A percentile compares a stretch with the other conserved stretches of the same genome.
phyloP scores from a whole-genome alignment of 2,329 filamentous ascomycete species.

The Calonectria henricotiae region DNA sequence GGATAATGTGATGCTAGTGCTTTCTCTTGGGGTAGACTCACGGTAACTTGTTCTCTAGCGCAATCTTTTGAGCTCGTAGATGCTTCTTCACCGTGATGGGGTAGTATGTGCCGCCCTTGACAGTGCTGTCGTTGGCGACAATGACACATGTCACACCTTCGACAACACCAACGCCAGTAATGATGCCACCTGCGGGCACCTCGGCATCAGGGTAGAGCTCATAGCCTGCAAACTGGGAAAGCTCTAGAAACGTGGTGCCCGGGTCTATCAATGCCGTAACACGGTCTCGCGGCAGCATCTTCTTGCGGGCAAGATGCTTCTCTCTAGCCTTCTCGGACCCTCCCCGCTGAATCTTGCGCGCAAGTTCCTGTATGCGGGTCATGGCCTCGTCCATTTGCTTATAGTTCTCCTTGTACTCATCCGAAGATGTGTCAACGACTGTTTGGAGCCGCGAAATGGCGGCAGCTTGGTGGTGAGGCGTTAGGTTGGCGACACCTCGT shows the following conservation, averaged over 20 bases:
- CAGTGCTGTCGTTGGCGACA: slow-evolving; percentile 95
- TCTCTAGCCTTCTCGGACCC: slow-evolving; percentile 87
- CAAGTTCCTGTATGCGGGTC: slow-evolving; percentile 78
- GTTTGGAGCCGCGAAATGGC: slow-evolving; percentile 87
- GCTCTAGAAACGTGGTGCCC: slow-evolving; percentile 90
- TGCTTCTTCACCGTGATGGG: slow-evolving; percentile 99
- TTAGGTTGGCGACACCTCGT: slow-evolving; percentile 80
- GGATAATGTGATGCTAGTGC: background rate
- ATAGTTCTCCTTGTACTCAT: slow-evolving; percentile 87
- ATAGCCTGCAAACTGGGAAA: slow-evolving; percentile 93
- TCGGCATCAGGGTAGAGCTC: slow-evolving; percentile 90
- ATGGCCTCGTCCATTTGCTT: slow-evolving; percentile 83
- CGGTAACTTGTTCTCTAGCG: slow-evolving; percentile 86
- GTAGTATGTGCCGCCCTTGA: slow-evolving; percentile 98
- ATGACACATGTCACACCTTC: slow-evolving; percentile 94
- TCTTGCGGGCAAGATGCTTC: slow-evolving; percentile 89
- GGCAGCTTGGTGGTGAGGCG: slow-evolving; percentile 84
- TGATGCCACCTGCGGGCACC: slow-evolving; percentile 90
- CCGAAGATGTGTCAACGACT: slow-evolving; percentile 82
- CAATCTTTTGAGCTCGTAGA: slow-evolving; percentile 90
- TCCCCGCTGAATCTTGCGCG: slow-evolving; percentile 80
- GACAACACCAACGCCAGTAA: slow-evolving; percentile 92
- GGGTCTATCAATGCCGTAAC: slow-evolving; percentile 91
- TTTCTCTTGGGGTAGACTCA: slow-evolving; percentile 57
- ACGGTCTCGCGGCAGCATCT: slow-evolving; percentile 95